These are phyloP conservation scores for Scutellaria minor DNA, from an alignment of 257 asterid species.

Conservation along the genomic window DNA sequence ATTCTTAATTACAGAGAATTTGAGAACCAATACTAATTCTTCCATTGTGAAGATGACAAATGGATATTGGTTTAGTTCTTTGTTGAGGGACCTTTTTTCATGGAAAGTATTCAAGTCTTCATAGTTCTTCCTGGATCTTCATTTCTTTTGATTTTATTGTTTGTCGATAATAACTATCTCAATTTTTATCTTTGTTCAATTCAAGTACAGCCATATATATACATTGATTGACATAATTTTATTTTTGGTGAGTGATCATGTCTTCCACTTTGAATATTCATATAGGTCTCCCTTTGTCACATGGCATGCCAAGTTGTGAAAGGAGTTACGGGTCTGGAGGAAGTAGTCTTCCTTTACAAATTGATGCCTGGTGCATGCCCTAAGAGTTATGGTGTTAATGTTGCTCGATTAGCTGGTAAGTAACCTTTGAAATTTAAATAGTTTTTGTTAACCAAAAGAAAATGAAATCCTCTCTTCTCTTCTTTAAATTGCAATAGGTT, in stretches of 20 bases:
- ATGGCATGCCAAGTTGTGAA: constrained; percentile 90
- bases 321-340: constrained; percentile 75
- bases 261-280: constrained; percentile 6
- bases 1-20: background rate
- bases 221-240: background rate
- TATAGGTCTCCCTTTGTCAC: constrained; percentile 84
- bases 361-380: constrained; percentile 93
- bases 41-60: background rate
- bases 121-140: constrained; percentile 12
- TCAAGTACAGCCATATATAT: background rate
- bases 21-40: background rate
- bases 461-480: background rate
- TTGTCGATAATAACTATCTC: background rate
- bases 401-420: constrained; percentile 93
- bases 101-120: background rate
- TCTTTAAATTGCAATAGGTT: background rate
- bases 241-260: constrained; percentile 6
- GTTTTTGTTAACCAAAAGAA: background rate
- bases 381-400: constrained; percentile 94
- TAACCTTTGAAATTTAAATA: background rate
- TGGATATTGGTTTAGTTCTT: constrained; percentile 4
- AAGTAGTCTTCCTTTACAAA: constrained; percentile 89
- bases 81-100: background rate
- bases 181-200: background rate
- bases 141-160: background rate